phyloP scores from a whole-genome alignment of 768 basidiomycete genomes.

The Rickenella mellea region DNA sequence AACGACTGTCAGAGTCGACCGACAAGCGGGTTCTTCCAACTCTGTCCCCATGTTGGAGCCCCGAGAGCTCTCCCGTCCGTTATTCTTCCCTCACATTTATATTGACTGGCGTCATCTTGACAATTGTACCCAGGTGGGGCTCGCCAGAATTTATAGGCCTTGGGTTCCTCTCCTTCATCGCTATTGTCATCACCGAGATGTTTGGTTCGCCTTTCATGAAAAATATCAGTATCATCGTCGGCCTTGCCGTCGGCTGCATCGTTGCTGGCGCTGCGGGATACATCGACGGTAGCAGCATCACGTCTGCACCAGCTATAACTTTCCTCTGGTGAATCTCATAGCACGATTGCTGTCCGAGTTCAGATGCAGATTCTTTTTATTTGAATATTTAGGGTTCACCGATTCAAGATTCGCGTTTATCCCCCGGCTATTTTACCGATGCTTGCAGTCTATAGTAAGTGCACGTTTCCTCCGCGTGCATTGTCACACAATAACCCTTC shows the following conservation, averaged over 20 bases:
- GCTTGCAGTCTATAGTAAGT: conserved; percentile 49
- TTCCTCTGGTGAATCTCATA: conserved; percentile 52
- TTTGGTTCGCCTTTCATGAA: conserved; percentile 83
- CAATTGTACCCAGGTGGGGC: conserved; percentile 45
- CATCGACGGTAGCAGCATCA: conserved; percentile 57
- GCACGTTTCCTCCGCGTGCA: conserved; percentile 27
- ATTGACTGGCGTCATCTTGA: neutral
- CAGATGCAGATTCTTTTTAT: neutral
- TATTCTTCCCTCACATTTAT: neutral
- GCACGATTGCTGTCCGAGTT: neutral
- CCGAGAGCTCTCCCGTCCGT: conserved; percentile 57
- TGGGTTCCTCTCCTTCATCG: conserved; percentile 73
- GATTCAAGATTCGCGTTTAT: conserved; percentile 70
- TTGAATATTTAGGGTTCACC: conserved; percentile 43
- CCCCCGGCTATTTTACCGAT: conserved; percentile 55
- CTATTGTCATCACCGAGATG: conserved; percentile 70
- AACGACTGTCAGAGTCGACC: conserved; percentile 61
- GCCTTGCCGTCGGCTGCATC: conserved; percentile 69
- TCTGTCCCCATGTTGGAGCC: conserved; percentile 66
- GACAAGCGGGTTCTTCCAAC: conserved; percentile 50
- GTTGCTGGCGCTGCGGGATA: conserved; percentile 76
- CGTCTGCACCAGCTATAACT: conserved; percentile 64
- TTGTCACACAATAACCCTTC: conserved; percentile 7
- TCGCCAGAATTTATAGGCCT: conserved; percentile 79
- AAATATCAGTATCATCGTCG: conserved; percentile 70